Conservation (phyloP, 1,284 basidiomycete species). For the Tylopilus sp. region DNA sequence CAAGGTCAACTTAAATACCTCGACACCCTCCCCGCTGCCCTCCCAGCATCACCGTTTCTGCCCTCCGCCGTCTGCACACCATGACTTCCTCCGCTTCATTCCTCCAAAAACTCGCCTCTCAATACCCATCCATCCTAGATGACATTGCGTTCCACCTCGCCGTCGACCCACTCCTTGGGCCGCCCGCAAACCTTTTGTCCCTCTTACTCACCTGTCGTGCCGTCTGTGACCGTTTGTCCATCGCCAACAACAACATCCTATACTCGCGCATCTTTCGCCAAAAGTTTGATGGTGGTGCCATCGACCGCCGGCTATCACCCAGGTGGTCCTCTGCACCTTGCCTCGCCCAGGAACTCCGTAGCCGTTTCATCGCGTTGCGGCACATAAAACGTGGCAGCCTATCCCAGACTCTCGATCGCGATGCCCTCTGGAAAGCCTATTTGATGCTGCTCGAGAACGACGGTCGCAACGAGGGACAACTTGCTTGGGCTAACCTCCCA, state of each 20-base stretch:
- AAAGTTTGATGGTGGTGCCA: constrained; percentile 71
- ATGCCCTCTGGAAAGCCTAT: constrained; percentile 70
- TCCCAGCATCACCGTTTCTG: constrained; percentile 10
- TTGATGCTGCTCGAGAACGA: constrained; percentile 80
- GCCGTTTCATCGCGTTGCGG: constrained; percentile 49
- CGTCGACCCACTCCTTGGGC: constrained; percentile 51
- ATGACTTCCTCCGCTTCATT: constrained; percentile 18
- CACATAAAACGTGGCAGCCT: constrained; percentile 46
- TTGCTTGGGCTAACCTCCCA: constrained; percentile 51
- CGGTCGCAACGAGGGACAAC: constrained; percentile 69
- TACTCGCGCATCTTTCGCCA: constrained; percentile 70
- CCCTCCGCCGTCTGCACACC: constrained; percentile 1
- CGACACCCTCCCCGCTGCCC: constrained; percentile 20
- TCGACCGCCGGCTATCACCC: constrained; percentile 61
- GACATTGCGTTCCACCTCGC: constrained; percentile 52
- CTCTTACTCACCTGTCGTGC: constrained; percentile 63
- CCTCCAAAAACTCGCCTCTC: constrained; percentile 37
- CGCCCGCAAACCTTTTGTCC: constrained; percentile 53
- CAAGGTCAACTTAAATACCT: constrained; percentile 42
- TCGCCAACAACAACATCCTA: constrained; percentile 56
- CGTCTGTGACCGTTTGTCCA: constrained; percentile 53
- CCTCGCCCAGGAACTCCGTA: constrained; percentile 52
- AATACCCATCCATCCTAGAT: constrained; percentile 46
- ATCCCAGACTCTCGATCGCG: constrained; percentile 32
- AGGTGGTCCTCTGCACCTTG: constrained; percentile 50